Evolutionary conservation across 495 filamentous ascomycete genomes (phyloP).

Genomic region (Lophiotrema nucula): DNA sequence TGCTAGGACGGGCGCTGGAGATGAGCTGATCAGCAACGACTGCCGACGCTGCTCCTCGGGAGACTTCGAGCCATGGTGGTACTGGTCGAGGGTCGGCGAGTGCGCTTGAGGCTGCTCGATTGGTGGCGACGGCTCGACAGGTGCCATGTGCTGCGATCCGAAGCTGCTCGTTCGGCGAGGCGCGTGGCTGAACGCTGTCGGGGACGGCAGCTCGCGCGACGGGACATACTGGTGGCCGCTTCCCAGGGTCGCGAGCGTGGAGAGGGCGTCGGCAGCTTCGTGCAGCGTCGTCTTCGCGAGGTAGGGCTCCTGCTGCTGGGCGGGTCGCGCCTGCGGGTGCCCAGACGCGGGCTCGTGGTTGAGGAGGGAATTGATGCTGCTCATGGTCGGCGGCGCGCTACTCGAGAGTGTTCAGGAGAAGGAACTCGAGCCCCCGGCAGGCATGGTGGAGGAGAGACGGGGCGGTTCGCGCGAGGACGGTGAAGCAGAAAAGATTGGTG

Average conservation of each 20-base stretch:
- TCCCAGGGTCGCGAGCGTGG: conserved; percentile 31
- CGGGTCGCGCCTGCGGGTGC: conserved; percentile 1
- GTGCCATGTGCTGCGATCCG: conserved; percentile 16
- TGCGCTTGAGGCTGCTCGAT: conserved; percentile 26
- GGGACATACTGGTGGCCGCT: conserved; percentile 23
- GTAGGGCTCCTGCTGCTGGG: not conserved
- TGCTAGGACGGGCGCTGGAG: conserved; percentile 34
- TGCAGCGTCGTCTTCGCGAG: conserved; percentile 24
- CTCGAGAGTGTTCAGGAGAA: not conserved
- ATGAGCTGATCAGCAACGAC: conserved; percentile 27
- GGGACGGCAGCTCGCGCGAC: conserved; percentile 21
- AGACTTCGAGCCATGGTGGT: conserved; percentile 41
- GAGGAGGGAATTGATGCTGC: conserved; percentile 32
- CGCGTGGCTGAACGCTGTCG: conserved; percentile 17
- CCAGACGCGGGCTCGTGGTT: conserved; percentile 24
- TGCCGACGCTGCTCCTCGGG: conserved; percentile 40
- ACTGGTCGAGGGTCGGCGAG: conserved; percentile 44
- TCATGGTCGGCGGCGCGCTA: conserved; percentile 13
- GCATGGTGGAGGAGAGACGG: not conserved
- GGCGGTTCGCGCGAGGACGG: not conserved
- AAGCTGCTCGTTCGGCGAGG: conserved; percentile 31
- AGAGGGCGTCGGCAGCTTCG: conserved; percentile 40
- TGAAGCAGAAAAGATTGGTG: not conserved
- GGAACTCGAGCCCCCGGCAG: not conserved
- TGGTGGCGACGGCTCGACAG: conserved; percentile 38